A percentile compares a stretch with the other conserved stretches of the same genome.
Conservation (phyloP, 73 alveolate genomes). For the Tetrahymena thermophila region DNA sequence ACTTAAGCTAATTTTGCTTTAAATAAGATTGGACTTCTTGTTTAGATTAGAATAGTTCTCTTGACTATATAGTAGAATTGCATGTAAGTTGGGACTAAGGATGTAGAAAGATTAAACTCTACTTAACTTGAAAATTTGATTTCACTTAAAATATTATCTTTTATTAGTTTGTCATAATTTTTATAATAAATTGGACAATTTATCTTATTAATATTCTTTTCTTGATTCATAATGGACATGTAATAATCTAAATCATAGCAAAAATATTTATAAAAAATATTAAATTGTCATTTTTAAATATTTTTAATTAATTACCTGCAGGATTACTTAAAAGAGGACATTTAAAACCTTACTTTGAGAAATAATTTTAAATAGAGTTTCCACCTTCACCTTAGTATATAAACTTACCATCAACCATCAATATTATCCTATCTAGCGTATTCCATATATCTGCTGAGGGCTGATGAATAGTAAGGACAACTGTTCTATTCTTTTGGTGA, state of each 20-base stretch:
- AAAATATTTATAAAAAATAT: too few relatives aligned
- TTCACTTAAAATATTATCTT: background rate
- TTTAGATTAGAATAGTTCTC: background rate
- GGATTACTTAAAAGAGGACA: slow-evolving; percentile 41
- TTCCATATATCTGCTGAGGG: slow-evolving; percentile 51
- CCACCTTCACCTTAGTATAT: slow-evolving; percentile 34
- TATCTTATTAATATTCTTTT: background rate
- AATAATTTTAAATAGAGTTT: background rate
- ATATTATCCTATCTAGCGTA: slow-evolving; percentile 45
- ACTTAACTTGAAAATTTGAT: background rate
- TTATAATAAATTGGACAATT: background rate
- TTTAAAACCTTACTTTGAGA: slow-evolving; percentile 11
- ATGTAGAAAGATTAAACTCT: background rate
- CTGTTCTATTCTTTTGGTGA: slow-evolving; percentile 46
- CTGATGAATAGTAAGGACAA: slow-evolving; percentile 58
- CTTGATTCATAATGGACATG: background rate
- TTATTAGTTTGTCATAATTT: background rate
- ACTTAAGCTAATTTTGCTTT: background rate
- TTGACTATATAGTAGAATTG: background rate
- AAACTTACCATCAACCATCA: slow-evolving; percentile 49
- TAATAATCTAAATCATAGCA: background rate
- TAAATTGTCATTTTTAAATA: too few relatives aligned
- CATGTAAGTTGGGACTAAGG: background rate
- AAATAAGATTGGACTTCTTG: background rate
- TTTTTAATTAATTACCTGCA: slow-evolving; percentile 16